A percentile compares a stretch with the other conserved stretches of the same genome.
Conservation (phyloP, 768 basidiomycete genomes). For the Tephrocybe rancida region DNA sequence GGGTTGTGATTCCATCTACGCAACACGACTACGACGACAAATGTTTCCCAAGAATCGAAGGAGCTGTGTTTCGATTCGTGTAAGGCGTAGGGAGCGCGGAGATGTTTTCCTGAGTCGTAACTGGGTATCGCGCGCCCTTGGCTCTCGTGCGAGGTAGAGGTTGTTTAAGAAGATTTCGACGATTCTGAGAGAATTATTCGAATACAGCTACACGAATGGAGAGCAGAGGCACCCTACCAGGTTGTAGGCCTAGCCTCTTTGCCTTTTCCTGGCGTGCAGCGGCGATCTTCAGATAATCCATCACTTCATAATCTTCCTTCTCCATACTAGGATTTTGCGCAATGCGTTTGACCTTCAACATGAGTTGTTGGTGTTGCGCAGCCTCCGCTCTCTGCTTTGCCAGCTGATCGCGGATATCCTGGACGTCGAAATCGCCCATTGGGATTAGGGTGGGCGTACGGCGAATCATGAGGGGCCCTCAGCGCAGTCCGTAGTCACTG, state of each 20-base stretch:
- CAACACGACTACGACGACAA: too few relatives aligned
- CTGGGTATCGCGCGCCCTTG: too few relatives aligned
- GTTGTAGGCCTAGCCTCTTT: constrained; percentile 25
- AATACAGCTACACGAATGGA: background rate
- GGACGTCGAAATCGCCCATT: constrained; percentile 77
- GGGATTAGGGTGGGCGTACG: constrained; percentile 75
- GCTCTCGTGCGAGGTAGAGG: too few relatives aligned
- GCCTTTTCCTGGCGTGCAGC: constrained; percentile 28
- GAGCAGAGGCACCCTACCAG: constrained; percentile 15
- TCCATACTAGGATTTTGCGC: constrained; percentile 40
- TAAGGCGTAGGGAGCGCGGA: too few relatives aligned
- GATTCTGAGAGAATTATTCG: constrained; percentile 1
- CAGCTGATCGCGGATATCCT: constrained; percentile 71
- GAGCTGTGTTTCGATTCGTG: too few relatives aligned
- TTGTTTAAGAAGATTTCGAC: constrained; percentile 8
- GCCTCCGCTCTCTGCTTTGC: constrained; percentile 48
- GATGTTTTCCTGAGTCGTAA: too few relatives aligned
- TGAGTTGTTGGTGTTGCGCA: constrained; percentile 39
- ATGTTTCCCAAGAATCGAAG: too few relatives aligned
- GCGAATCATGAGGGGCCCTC: constrained; percentile 59
- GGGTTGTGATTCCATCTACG: too few relatives aligned
- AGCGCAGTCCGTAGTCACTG: constrained; percentile 7
- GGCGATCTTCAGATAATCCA: constrained; percentile 32
- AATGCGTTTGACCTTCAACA: constrained; percentile 47
- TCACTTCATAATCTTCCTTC: constrained; percentile 30